Evolutionary conservation across 148 eudicot species (phyloP), one percentile per base, ranked within the genome.

Genomic region (Cornus suecica): DNA sequence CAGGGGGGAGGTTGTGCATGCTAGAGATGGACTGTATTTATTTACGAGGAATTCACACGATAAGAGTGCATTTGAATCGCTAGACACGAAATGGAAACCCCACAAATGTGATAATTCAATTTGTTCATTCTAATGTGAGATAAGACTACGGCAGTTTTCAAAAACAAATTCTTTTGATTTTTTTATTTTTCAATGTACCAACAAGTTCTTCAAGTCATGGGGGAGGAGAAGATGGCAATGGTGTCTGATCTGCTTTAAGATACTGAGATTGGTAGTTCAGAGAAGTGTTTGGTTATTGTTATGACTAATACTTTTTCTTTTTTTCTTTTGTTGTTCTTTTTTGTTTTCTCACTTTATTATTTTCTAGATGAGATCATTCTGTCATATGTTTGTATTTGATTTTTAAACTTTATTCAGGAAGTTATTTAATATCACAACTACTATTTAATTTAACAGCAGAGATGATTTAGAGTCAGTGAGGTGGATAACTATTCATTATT

Each of bases 1-100:
- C 90, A 87, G 78, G 92, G 91, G 37, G 90, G 94, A 60, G 97
- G 98, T 65, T 93, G 98, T 76, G 67, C 84, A 65, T 93, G 98
- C 88, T 93, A 89, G 76, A 60, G 18, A 75, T n/a, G n/a, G n/a
- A n/a, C n/a, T n/a, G n/a, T n/a, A 18, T 41, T 28, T 72, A 74
- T 30, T 15, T 24, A 34, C 32, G 37, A 61, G 30, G 58, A 32
- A 67, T 76, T 69, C 20, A 41, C 51, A 52, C 5, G 34, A 16
- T 48, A 28, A 24, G 70, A 66, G 58, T 70, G 29, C 61, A 23
- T 71, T 68, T 13, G n/a, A 66, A 70, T 61, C 37, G 69, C 71
- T 61, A 23, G 23, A 72, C 61, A 76, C 70, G 13, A 10, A 41
- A 22, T 25, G 1, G 24, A 25, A 75, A 66, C 10, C 24, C 34